A percentile compares a stretch with the other conserved stretches of the same genome.
These are phyloP conservation scores for Trichophyton equinum DNA, from an alignment of 2,329 filamentous ascomycete species.

Conservation along the genomic window DNA sequence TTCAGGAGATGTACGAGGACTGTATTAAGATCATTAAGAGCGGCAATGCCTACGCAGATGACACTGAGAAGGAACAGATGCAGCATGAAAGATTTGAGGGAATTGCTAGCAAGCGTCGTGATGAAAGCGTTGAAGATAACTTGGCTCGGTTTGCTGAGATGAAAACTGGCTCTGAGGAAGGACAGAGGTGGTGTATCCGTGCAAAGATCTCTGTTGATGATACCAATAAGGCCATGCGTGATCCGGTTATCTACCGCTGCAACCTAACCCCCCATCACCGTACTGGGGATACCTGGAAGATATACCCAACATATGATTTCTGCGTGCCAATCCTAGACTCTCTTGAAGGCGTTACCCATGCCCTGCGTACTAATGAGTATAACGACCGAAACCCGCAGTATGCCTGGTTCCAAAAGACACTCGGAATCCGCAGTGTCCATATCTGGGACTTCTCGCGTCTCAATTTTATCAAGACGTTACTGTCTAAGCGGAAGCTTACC, in stretches of 20 bases:
- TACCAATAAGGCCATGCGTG: conserved; percentile 88
- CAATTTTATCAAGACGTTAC: conserved; percentile 40
- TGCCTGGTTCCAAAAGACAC: conserved; percentile 38
- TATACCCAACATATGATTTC: conserved; percentile 51
- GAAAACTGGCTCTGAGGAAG: conserved; percentile 71
- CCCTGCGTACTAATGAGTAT: conserved; percentile 44
- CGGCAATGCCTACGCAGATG: conserved; percentile 85
- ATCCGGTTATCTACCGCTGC: conserved; percentile 95
- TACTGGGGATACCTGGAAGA: conserved; percentile 52
- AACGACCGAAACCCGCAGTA: conserved; percentile 33
- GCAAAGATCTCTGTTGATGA: conserved; percentile 87
- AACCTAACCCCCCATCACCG: conserved; percentile 55
- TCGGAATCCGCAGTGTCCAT: conserved; percentile 35
- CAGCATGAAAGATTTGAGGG: conserved; percentile 71
- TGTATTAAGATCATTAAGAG: conserved; percentile 73
- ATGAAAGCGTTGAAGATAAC: conserved; percentile 69
- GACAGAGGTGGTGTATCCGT: conserved; percentile 76
- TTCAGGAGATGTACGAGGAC: conserved; percentile 79
- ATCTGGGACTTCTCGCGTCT: conserved; percentile 43
- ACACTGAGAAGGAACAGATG: conserved; percentile 85
- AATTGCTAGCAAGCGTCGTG: conserved; percentile 67
- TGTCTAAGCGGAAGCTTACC: conserved; percentile 41
- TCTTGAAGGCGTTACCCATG: conserved; percentile 45
- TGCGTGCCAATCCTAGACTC: conserved; percentile 46
- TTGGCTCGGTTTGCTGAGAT: conserved; percentile 83